These are phyloP conservation scores for Pyrenochaeta sp. DNA, from an alignment of 2,329 filamentous ascomycete genomes.

Conservation along the genomic window DNA sequence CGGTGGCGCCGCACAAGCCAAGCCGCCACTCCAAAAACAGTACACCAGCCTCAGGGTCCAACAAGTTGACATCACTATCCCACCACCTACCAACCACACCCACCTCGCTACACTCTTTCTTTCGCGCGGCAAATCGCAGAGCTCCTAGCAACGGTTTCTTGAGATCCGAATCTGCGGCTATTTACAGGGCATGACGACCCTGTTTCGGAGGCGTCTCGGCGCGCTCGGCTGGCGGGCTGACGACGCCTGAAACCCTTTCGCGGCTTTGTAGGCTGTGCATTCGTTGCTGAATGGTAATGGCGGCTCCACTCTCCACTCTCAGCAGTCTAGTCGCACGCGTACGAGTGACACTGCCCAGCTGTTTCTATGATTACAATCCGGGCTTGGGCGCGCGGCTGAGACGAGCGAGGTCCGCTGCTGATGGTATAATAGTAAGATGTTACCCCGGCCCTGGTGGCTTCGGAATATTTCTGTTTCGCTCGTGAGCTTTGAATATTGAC, in stretches of 20 bases:
- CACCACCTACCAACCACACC: neutral
- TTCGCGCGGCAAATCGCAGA: neutral
- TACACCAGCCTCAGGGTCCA: conserved; percentile 12
- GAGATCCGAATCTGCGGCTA: conserved; percentile 3
- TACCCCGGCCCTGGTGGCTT: conserved; percentile 2
- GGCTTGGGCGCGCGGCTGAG: conserved; percentile 22
- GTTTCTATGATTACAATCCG: conserved; percentile 21
- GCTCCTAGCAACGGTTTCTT: conserved; percentile 5
- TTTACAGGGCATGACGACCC: conserved; percentile 9
- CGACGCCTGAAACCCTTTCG: conserved; percentile 46
- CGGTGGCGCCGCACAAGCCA: conserved; percentile 14
- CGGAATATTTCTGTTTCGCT: conserved; percentile 10
- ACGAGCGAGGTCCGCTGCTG: conserved; percentile 7
- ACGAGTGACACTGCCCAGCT: conserved; percentile 15
- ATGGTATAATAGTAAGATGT: conserved; percentile 18
- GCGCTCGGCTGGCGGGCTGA: conserved; percentile 35
- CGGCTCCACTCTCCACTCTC: conserved; percentile 8
- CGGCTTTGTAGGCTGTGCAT: conserved; percentile 31
- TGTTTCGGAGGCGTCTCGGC: conserved; percentile 41
- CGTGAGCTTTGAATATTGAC: conserved; percentile 1
- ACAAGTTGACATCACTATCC: conserved; percentile 18
- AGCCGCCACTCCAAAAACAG: conserved; percentile 32
- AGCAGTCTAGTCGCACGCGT: conserved; percentile 1
- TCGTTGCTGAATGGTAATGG: conserved; percentile 1
- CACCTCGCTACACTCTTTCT: neutral